Evolutionary conservation across 1,284 basidiomycete genomes (phyloP).

Genomic region (Malassezia nana): DNA sequence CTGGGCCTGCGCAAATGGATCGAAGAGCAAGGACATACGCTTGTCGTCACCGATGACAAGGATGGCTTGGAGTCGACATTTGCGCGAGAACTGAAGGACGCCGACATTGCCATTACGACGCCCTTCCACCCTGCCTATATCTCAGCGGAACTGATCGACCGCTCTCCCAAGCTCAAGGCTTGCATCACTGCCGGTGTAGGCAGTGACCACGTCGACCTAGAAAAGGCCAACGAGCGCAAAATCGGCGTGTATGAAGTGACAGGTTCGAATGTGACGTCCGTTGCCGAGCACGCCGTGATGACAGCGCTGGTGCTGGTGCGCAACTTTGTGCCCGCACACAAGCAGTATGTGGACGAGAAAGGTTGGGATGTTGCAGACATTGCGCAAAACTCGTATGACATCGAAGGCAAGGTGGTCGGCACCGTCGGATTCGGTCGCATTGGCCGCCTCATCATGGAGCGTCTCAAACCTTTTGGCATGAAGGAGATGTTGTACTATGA

Average conservation of each 20-base stretch:
- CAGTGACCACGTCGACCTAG: slow-evolving; percentile 74
- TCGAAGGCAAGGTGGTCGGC: slow-evolving; percentile 78
- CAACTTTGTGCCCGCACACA: slow-evolving; percentile 71
- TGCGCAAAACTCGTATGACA: slow-evolving; percentile 57
- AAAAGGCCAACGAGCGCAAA: slow-evolving; percentile 69
- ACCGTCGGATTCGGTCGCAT: slow-evolving; percentile 59
- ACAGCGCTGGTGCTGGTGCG: slow-evolving; percentile 72
- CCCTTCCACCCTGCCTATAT: slow-evolving; percentile 76
- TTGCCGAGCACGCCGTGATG: slow-evolving; percentile 81
- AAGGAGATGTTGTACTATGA: slow-evolving; percentile 91
- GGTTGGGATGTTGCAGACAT: slow-evolving; percentile 46
- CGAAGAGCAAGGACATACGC: slow-evolving; percentile 65
- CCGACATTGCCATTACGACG: slow-evolving; percentile 60
- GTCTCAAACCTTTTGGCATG: slow-evolving; percentile 73
- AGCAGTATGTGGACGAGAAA: slow-evolving; percentile 22
- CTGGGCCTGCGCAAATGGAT: slow-evolving; percentile 45
- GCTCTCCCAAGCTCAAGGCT: slow-evolving; percentile 82
- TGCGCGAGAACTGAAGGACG: slow-evolving; percentile 73
- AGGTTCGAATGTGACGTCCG: slow-evolving; percentile 63
- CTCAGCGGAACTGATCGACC: slow-evolving; percentile 63
- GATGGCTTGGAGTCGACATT: slow-evolving; percentile 76
- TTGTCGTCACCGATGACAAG: slow-evolving; percentile 60
- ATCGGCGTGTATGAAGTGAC: slow-evolving; percentile 68
- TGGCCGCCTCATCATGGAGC: slow-evolving; percentile 60
- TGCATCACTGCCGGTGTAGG: slow-evolving; percentile 90